Base-by-base conservation (phyloP, 345 rosid genomes). In the Mercurialis annua region DNA sequence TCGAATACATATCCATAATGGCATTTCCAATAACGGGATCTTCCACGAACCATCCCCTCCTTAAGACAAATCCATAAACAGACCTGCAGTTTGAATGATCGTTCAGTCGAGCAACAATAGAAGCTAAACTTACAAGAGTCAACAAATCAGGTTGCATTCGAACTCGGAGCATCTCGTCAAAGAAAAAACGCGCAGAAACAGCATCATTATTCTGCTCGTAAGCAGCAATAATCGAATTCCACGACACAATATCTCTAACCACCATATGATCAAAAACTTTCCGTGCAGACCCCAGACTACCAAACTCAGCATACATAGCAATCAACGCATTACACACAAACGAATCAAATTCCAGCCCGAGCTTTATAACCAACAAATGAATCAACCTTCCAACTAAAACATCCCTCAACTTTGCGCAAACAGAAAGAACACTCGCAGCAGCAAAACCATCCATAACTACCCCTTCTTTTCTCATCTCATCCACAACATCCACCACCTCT, bases 391-490 rank as follows among this genome's bases (percentile, higher is more conserved):
- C 98, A 36, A 55, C 65, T 55, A 84, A 78, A 70, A 83, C 74
- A 81, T 90, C 85, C 30, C 85, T 89, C 44, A 82, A 59, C 66
- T 84, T 90, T 52, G 89, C 89, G 78, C 93, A 90, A 40, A 87
- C 90, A 73, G 80, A 86, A 68, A 91, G 82, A 53, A 86, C 83
- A 55, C 84, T 82, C 82, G 89, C 86, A 64, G 87, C 63, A 23
- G 94, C 81, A 57, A 90, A 87, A 80, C 80, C 87, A 44, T 84
- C 92, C 1, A 92, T 88, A 64, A 76, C 79, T 72, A 86, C 81
- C 53, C 85, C 83, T 75, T 83, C 84, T 17, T 81, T 77, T 82
- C 86, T 81, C 98, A 92, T 87, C 74, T 73, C 78, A 59, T 76
- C 70, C 72, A 86, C 85, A 50, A 86, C 59, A 43, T 29, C 65